Base-by-base conservation (phyloP, 2,329 filamentous ascomycete genomes). In the Fusarium globosum region DNA sequence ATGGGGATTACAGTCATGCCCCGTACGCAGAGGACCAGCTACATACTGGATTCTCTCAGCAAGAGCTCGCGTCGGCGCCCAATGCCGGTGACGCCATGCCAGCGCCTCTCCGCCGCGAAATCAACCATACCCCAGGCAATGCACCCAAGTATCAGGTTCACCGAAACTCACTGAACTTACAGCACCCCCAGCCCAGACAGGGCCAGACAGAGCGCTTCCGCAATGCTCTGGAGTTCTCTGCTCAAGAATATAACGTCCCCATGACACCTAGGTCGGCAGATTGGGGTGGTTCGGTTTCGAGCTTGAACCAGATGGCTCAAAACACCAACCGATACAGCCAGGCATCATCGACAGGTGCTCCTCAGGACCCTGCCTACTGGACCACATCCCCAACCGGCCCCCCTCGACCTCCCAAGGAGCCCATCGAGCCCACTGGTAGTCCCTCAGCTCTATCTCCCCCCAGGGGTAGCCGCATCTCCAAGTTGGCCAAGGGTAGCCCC, bases 61-160 rank as follows among this genome's bases (percentile, higher is more conserved):
- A 86, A 36, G 85, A 88, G 74, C 81, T 73, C 23, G 43, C 57
- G 21, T 57, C 48, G 26, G 71, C 58, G 28, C 71, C 71, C 13
- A 72, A 76, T 43, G 68, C 73, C 10, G 61, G 69, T 30, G 76
- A 78, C 20, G 72, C 77, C 4, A 70, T 71, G 46, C 78, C 79
- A 28, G 73, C 71, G 16, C 76, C 77, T 42, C 77, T 89, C 41
- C 74, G 35, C 14, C 76, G 76, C 11, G 85, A 88, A 46, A 85
- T 87, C 6, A 88, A 88, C 65, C 86, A 88, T 77, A 87, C 87
- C 9, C 79, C 82, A 1, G 91, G 89, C 75, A 92, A 95, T 77
- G 92, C 95, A 75, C 92, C 93, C 52, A 95, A 95, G 81, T 95
- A 95, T 81, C 92, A 93, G 81, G 93, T 92, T 63, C 92, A 95